phyloP scores from a whole-genome alignment of 805 yeast genomes.

The Kazachstania taianensis region DNA sequence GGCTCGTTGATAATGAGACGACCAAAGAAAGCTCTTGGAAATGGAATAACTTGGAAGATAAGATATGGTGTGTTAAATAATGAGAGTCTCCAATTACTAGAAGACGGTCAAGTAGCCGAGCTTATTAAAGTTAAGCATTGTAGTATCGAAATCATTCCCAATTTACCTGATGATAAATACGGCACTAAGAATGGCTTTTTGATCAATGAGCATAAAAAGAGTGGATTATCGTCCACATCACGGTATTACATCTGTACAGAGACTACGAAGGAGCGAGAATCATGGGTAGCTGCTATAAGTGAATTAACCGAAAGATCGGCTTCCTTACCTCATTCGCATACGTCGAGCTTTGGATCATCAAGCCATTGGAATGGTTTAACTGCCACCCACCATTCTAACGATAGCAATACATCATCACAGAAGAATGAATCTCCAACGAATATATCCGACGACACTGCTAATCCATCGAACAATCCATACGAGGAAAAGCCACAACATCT shows the following conservation, averaged over 20 bases:
- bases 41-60: slow-evolving; percentile 57
- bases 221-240: slow-evolving; percentile 30
- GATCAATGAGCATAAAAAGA: slow-evolving; percentile 33
- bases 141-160: slow-evolving; percentile 31
- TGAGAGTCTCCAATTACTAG: slow-evolving; percentile 45
- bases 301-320: slow-evolving; percentile 21
- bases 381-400: slow-evolving; percentile 1
- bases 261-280: slow-evolving; percentile 62
- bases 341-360: background rate
- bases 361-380: background rate
- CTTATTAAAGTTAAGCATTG: slow-evolving; percentile 28
- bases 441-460: slow-evolving; percentile 2
- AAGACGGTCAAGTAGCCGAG: slow-evolving; percentile 44
- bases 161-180: slow-evolving; percentile 28
- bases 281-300: slow-evolving; percentile 49
- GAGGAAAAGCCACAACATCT: too few relatives aligned
- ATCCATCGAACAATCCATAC: slow-evolving; percentile 12
- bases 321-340: slow-evolving; percentile 1
- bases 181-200: slow-evolving; percentile 30
- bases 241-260: slow-evolving; percentile 71
- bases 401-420: slow-evolving; percentile 3
- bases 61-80: slow-evolving; percentile 61
- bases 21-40: slow-evolving; percentile 38
- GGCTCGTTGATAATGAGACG: slow-evolving; percentile 56
- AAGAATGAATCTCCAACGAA: background rate